A percentile compares a stretch with the other conserved stretches of the same genome.
Conservation (phyloP, 768 basidiomycete species). For the Tricholoma furcatifolium region DNA sequence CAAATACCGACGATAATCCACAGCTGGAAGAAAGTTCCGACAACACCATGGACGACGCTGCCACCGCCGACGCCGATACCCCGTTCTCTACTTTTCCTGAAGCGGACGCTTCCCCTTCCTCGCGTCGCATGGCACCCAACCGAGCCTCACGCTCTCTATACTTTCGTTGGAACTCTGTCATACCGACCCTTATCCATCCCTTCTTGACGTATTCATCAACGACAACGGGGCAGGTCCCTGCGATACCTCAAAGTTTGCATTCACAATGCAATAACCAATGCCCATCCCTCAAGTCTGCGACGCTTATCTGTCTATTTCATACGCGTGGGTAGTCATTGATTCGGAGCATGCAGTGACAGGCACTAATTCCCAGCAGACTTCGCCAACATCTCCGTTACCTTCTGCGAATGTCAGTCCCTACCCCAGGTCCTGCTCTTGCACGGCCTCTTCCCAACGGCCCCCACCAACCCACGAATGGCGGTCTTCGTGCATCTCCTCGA, state of each 20-base stretch:
- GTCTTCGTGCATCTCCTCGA: too few relatives aligned
- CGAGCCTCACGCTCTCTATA: not conserved
- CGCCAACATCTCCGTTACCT: conserved; percentile 3
- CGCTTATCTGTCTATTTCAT: conserved; percentile 13
- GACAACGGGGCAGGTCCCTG: not conserved
- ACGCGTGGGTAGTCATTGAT: conserved; percentile 7
- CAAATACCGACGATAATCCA: too few relatives aligned
- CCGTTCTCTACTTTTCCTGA: not conserved
- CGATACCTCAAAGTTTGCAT: not conserved
- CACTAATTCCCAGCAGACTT: conserved; percentile 17
- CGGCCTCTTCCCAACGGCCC: conserved; percentile 38
- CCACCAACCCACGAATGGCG: too few relatives aligned
- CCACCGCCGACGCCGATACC: not conserved
- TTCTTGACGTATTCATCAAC: not conserved
- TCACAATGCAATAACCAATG: not conserved
- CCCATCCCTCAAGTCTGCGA: not conserved
- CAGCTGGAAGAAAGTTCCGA: too few relatives aligned
- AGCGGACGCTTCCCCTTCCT: not conserved
- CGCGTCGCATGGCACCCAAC: not conserved
- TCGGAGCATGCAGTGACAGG: not conserved
- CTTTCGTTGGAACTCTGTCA: conserved; percentile 1
- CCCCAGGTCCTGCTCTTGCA: conserved; percentile 24
- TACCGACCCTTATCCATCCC: not conserved
- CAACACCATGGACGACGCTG: too few relatives aligned
- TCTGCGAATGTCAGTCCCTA: too few relatives aligned